phyloP scores from a whole-genome alignment of 2,329 filamentous ascomycete genomes.

The Sclerotinia spermophila region DNA sequence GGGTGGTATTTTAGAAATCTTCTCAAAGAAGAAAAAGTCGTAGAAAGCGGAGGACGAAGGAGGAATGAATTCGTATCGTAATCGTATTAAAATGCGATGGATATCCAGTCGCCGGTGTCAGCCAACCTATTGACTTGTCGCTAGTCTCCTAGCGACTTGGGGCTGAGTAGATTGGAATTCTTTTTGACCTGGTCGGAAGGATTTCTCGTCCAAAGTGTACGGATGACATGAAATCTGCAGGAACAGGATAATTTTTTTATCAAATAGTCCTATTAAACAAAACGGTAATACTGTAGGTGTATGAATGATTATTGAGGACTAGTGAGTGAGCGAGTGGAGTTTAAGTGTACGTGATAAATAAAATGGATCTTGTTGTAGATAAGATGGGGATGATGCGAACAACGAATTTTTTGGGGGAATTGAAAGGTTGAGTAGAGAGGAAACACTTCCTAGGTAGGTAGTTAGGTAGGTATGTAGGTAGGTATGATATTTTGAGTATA shows the following conservation, averaged over 20 bases:
- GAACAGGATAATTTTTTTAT: conserved; percentile 7
- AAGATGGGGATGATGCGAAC: not conserved
- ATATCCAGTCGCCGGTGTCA: conserved; percentile 14
- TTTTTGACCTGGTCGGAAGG: conserved; percentile 18
- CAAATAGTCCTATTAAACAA: not conserved
- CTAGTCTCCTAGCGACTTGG: conserved; percentile 18
- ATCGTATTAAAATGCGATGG: conserved; percentile 4
- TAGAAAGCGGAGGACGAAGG: conserved; percentile 27
- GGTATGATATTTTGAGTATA: not conserved
- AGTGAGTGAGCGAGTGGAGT: not conserved
- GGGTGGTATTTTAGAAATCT: conserved; percentile 21
- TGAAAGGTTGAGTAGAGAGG: not conserved
- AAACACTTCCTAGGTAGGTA: not conserved
- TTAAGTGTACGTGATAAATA: not conserved
- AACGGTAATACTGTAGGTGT: not conserved
- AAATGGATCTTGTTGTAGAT: not conserved
- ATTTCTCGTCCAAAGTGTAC: conserved; percentile 8
- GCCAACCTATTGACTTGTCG: conserved; percentile 18
- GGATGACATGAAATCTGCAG: conserved; percentile 21
- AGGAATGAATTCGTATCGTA: conserved; percentile 4
- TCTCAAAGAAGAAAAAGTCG: conserved; percentile 35
- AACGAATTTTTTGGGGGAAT: not conserved
- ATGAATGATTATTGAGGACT: not conserved
- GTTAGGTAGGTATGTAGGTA: not conserved
- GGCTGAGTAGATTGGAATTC: conserved; percentile 18